Evolutionary conservation across 345 rosid genomes (phyloP).

Genomic region (Corymbia maculata): DNA sequence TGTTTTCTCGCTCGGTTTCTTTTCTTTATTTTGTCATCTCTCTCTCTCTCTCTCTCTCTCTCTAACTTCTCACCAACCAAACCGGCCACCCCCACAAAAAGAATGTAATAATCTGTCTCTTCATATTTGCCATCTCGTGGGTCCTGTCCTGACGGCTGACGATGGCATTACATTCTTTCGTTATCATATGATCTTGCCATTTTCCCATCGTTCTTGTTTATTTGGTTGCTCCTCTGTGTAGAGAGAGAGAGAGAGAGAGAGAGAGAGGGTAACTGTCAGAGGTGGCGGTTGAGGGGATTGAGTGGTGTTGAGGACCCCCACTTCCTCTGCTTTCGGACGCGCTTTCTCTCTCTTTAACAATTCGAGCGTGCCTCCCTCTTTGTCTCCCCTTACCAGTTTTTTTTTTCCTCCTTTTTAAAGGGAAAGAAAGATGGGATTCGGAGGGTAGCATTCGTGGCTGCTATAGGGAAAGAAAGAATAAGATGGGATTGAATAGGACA

Average conservation of each 20-base stretch:
- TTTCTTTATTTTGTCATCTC: neutral
- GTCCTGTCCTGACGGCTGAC: neutral
- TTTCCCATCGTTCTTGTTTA: neutral
- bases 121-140: neutral
- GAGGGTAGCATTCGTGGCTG: neutral
- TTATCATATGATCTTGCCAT: neutral
- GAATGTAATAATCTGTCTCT: neutral
- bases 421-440: neutral
- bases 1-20: neutral
- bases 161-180: neutral
- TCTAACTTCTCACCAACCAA: constrained; percentile 3
- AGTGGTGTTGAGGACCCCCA: constrained; percentile 22
- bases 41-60: neutral
- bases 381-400: neutral
- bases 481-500: neutral
- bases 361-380: neutral
- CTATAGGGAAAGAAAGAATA: no score
- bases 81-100: neutral
- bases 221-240: neutral
- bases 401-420: neutral
- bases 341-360: constrained; percentile 1
- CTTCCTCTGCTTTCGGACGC: constrained; percentile 27
- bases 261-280: constrained; percentile 1
- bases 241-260: constrained; percentile 5
- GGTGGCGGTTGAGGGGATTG: neutral